A percentile compares a stretch with the other conserved stretches of the same genome.
phyloP scores from a whole-genome alignment of 1,139 yeast genomes.

The Debaryomycetaceae sp. region DNA sequence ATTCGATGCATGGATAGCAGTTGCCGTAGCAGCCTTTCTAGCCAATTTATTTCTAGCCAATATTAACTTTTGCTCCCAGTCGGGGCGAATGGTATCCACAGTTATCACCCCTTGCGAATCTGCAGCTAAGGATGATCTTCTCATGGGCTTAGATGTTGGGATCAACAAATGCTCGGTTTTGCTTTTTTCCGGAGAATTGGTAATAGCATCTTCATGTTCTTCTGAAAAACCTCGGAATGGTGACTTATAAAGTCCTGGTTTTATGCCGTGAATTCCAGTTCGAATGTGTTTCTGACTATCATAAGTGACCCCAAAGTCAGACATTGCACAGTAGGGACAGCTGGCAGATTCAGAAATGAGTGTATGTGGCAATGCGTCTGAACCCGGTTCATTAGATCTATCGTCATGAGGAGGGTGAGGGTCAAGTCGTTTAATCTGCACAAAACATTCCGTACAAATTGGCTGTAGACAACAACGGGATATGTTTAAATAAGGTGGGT shows the following conservation, averaged over 20 bases:
- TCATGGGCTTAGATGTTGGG: constrained; percentile 8
- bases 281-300: constrained; percentile 54
- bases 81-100: constrained; percentile 82
- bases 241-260: constrained; percentile 32
- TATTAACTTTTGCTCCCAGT: constrained; percentile 76
- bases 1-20: constrained; percentile 85
- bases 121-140: constrained; percentile 53
- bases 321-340: constrained; percentile 92
- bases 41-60: constrained; percentile 77
- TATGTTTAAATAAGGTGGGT: constrained; percentile 72
- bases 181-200: constrained; percentile 10
- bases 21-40: constrained; percentile 87
- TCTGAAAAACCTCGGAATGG: constrained; percentile 9
- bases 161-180: constrained; percentile 4
- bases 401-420: constrained; percentile 92
- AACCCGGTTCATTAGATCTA: constrained; percentile 18
- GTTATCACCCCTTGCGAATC: constrained; percentile 66
- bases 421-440: constrained; percentile 87
- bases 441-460: constrained; percentile 95
- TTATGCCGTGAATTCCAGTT: constrained; percentile 52
- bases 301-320: constrained; percentile 82
- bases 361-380: constrained; percentile 47
- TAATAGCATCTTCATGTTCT: constrained; percentile 9
- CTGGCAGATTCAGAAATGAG: constrained; percentile 82
- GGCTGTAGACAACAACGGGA: constrained; percentile 94